phyloP scores from a whole-genome alignment of 768 basidiomycete genomes.

The Mycena crocata region DNA sequence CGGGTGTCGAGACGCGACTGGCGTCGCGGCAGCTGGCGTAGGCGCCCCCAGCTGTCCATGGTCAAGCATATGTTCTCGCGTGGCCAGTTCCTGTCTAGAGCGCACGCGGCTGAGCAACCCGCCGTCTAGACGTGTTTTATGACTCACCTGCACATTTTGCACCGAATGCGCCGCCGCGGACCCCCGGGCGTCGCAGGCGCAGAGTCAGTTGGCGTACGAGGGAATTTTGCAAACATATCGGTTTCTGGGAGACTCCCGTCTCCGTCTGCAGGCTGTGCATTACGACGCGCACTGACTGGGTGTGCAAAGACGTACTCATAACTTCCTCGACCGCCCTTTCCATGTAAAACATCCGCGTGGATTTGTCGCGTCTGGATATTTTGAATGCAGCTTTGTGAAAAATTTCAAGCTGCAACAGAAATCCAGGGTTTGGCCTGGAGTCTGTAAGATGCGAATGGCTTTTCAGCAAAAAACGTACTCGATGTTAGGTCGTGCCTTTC shows the following conservation, averaged over 20 bases:
- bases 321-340: constrained; percentile 79
- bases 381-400: constrained; percentile 80
- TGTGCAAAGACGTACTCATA: constrained; percentile 69
- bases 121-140: neutral
- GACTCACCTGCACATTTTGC: constrained; percentile 88
- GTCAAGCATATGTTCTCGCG: constrained; percentile 94
- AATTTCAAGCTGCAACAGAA: constrained; percentile 82
- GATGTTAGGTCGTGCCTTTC: constrained; percentile 71
- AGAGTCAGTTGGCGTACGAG: constrained; percentile 72
- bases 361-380: constrained; percentile 74
- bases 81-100: constrained; percentile 82
- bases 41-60: constrained; percentile 83
- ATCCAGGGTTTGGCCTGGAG: constrained; percentile 86
- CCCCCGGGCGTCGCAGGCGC: constrained; percentile 66
- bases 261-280: constrained; percentile 62
- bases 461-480: constrained; percentile 62
- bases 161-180: constrained; percentile 75
- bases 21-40: constrained; percentile 65
- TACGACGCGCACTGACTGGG: constrained; percentile 1
- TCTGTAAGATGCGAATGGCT: constrained; percentile 5
- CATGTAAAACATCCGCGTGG: constrained; percentile 86
- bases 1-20: constrained; percentile 55
- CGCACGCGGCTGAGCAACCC: neutral
- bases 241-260: constrained; percentile 73
- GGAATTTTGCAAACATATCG: constrained; percentile 83